These are phyloP conservation scores for Saccharomyces hybrid DNA, from an alignment of 1,139 yeast species.

Conservation along the genomic window DNA sequence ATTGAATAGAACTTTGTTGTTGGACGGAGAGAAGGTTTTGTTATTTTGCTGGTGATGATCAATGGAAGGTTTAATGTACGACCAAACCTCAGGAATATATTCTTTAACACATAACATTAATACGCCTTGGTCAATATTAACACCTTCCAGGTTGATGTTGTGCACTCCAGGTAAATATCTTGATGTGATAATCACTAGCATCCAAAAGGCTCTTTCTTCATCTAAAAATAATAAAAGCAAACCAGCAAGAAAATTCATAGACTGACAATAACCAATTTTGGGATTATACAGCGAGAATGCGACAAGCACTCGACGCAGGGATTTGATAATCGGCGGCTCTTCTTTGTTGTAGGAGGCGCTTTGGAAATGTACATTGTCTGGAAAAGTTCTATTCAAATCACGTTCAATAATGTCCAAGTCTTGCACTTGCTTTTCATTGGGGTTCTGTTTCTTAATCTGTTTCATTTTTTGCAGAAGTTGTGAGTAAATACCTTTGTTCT, in stretches of 20 bases:
- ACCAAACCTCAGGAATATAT: constrained; percentile 78
- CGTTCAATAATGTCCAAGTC: constrained; percentile 91
- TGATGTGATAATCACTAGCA: constrained; percentile 85
- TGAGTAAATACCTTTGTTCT: constrained; percentile 67
- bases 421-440: constrained; percentile 37
- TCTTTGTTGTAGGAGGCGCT: constrained; percentile 25
- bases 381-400: constrained; percentile 87
- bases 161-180: constrained; percentile 86
- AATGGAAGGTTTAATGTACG: constrained; percentile 34
- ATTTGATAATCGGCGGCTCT: constrained; percentile 59
- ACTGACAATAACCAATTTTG: constrained; percentile 90
- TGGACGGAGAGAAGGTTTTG: constrained; percentile 1
- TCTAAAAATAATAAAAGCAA: constrained; percentile 71
- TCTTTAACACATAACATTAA: constrained; percentile 79
- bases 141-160: constrained; percentile 85
- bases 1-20: background rate
- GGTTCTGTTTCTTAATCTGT: constrained; percentile 7
- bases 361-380: constrained; percentile 78
- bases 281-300: constrained; percentile 87
- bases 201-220: constrained; percentile 91
- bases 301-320: constrained; percentile 70
- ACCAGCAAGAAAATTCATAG: constrained; percentile 86
- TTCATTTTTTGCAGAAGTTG: constrained; percentile 43
- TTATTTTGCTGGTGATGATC: background rate
- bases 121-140: constrained; percentile 91